Evolutionary conservation across 176 grass and related monocot species (phyloP).

Genomic region (Oryza coarctata): DNA sequence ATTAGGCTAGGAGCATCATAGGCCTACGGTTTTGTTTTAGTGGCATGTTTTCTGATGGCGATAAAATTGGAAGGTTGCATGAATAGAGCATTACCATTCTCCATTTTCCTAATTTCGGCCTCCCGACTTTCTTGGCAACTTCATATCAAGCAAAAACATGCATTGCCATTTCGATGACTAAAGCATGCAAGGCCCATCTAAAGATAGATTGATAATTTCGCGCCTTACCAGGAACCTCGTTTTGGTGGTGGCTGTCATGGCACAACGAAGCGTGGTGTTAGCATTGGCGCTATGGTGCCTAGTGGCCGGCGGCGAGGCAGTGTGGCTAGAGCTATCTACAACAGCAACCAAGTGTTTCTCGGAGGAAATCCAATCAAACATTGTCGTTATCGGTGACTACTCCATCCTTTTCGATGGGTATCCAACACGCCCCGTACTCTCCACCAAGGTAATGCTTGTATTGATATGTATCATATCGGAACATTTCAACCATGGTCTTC

Average conservation of each 20-base stretch:
- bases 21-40: too few species aligned
- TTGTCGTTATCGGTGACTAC: conserved; percentile 49
- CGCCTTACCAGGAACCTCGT: background rate
- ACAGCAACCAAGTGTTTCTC: conserved; percentile 46
- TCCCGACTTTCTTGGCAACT: background rate
- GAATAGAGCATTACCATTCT: background rate
- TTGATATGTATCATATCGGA: background rate
- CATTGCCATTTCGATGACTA: background rate
- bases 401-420: conserved; percentile 34
- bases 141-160: background rate
- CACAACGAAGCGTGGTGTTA: background rate
- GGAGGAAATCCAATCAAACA: conserved; percentile 64
- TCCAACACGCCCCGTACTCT: conserved; percentile 27
- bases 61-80: background rate
- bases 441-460: conserved; percentile 39
- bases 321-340: conserved; percentile 53
- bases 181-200: background rate
- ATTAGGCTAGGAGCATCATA: too few species aligned
- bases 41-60: too few species aligned
- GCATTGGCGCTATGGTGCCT: conserved; percentile 20
- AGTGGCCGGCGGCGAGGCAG: conserved; percentile 5
- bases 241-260: background rate
- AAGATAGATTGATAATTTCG: background rate
- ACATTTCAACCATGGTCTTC: background rate
- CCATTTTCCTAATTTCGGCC: background rate